Evolutionary conservation across 1,139 yeast species (phyloP), one percentile per base, ranked within the genome.

Genomic region (Kluyveromyces sp.): DNA sequence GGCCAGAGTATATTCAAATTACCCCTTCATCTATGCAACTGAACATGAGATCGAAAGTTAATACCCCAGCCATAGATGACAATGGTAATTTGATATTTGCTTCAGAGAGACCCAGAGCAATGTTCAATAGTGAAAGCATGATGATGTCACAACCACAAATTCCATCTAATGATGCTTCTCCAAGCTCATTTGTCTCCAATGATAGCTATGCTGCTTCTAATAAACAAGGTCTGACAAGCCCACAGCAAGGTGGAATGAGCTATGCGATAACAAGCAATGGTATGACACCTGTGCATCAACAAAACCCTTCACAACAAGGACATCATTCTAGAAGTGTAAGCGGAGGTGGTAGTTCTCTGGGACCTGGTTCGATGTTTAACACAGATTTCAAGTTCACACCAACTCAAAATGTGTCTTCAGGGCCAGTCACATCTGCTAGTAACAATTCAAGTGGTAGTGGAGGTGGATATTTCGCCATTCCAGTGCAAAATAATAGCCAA

Each of bases 31-130:
- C 42, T 27, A 32, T 39, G 15, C 47, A 48, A 25, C 25, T 42
- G 4, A 40, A 44, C 7, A 26, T 48, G 31, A 51, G 59, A 41
- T 54, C 66, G 7, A 55, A 47, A 34, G 49, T 62, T 4, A 59
- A 60, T 35, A 63, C 68, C 2, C 68, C 68, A 6, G 63, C 65
- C n/a, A 60, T 63, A 40, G 68, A 64, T 48, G 68, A 64, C 39
- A 57, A 64, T 45, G 67, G 68, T 36, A 64, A 64, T 44, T 46
- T 64, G 49, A 59, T 64, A 3, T 60, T 61, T 6, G 57, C 61
- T 10, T 56, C 58, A 4, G 64, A 59, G 30, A 51, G 58, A 28
- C 54, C 50, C 28, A 34, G 41, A 46, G n/a, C 50, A 27, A 4
- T 35, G 10, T 10, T 15, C 5, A 7, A 21, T 6, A 29, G 10